Base-by-base conservation (phyloP, 169 alveolate genomes). In the Plasmodium gonderi region DNA sequence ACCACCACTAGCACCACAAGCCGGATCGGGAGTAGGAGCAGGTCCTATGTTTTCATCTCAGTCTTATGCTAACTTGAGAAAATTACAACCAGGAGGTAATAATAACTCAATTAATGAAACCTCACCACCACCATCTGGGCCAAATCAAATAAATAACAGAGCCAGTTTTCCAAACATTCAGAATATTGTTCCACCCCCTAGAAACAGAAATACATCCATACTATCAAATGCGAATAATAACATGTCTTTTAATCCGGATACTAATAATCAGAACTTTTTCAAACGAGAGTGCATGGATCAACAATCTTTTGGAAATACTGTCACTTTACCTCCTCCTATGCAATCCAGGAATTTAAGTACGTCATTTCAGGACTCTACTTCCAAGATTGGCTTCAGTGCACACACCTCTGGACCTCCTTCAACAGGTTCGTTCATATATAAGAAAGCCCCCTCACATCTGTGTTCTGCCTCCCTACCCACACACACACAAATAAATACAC, bases 221-320 rank as follows among this genome's bases (percentile, higher is more conserved):
- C 9, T 82, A 11, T 38, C 87, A 33, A 33, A 54, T 3, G n/a
- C 72, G 67, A 76, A 29, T 54, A 44, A 14, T 68, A 77, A 29
- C 29, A 68, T 26, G 14, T 12, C 74, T 23, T 31, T 51, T 20
- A 33, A 9, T 29, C 74, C 6, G 74, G 80, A 74, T 23, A 38
- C n/a, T 14, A 26, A 54, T 7, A 44, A 77, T 5, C 87, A 74
- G 26, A 29, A 1, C n/a, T 83, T 68, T 72, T 20, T 26, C 38
- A 87, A 87, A 67, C 65, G 93, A 42, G 93, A 87, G 36, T 64
- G 65, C 17, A 20, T 42, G 11, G 93, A 87, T 36, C 89, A 75
- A 12, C 83, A 44, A 40, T 8, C 23, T 1, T 76, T 38, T 14
- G 65, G 44, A 26, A 20, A 40, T 11, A 49, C 40, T 6, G 26